Evolutionary conservation across 805 yeast genomes (phyloP).

Genomic region (Yamadazyma ubonensis): DNA sequence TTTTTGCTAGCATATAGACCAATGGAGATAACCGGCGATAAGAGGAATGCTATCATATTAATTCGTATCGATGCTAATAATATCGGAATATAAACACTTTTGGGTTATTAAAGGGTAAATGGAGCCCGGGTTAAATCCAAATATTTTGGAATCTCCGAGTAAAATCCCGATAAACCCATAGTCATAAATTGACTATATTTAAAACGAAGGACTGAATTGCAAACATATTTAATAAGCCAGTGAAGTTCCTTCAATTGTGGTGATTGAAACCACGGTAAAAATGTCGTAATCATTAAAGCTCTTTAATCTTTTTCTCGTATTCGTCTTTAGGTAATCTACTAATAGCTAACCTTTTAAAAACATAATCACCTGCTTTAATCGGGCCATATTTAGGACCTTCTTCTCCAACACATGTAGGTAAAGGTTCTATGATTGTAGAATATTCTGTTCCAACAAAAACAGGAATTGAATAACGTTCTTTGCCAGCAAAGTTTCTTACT

Average conservation of each 20-base stretch:
- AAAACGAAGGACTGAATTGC: too few relatives aligned
- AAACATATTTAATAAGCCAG: neutral
- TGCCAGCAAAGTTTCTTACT: conserved; percentile 12
- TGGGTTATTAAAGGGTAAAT: too few relatives aligned
- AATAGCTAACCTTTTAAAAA: conserved; percentile 15
- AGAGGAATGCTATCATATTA: too few relatives aligned
- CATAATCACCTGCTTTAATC: conserved; percentile 16
- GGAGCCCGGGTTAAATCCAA: too few relatives aligned
- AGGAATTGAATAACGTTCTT: conserved; percentile 16
- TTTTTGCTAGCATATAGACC: neutral
- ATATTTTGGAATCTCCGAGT: too few relatives aligned
- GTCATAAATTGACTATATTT: too few relatives aligned
- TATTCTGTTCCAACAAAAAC: conserved; percentile 16
- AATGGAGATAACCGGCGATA: too few relatives aligned
- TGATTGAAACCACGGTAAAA: too few relatives aligned
- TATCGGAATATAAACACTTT: too few relatives aligned
- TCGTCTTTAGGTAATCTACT: conserved; percentile 12
- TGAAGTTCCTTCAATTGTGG: too few relatives aligned
- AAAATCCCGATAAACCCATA: too few relatives aligned
- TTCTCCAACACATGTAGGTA: conserved; percentile 12
- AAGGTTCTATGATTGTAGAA: conserved; percentile 14
- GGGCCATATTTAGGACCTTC: conserved; percentile 14
- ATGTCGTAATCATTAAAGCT: neutral
- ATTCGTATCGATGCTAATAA: too few relatives aligned
- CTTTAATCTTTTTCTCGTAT: conserved; percentile 13